Evolutionary conservation across 2,329 filamentous ascomycete species (phyloP).

Genomic region (Penicillium hordei): DNA sequence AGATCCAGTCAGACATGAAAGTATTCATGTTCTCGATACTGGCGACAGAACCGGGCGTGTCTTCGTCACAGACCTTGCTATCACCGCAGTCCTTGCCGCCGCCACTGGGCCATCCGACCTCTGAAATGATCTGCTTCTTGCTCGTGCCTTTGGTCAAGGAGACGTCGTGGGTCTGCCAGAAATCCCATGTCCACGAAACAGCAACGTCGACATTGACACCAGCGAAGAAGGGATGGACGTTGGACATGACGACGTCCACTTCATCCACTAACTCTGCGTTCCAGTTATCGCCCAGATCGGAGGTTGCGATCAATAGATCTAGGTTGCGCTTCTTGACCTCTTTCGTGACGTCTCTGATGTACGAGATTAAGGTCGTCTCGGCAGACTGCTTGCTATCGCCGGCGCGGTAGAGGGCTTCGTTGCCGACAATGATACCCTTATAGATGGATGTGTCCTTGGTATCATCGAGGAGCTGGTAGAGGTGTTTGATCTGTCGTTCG

Average conservation of each 20-base stretch:
- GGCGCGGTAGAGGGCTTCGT: slow-evolving; percentile 61
- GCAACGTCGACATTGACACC: slow-evolving; percentile 69
- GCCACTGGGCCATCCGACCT: slow-evolving; percentile 85
- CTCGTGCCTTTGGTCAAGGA: slow-evolving; percentile 58
- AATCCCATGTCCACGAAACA: slow-evolving; percentile 76
- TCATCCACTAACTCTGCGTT: slow-evolving; percentile 63
- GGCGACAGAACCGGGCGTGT: slow-evolving; percentile 67
- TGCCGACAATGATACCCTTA: slow-evolving; percentile 63
- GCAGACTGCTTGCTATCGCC: slow-evolving; percentile 60
- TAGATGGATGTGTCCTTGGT: slow-evolving; percentile 49
- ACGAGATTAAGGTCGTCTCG: slow-evolving; percentile 58
- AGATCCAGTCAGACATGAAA: slow-evolving; percentile 87
- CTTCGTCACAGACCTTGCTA: slow-evolving; percentile 56
- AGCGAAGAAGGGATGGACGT: slow-evolving; percentile 94
- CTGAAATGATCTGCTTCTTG: slow-evolving; percentile 78
- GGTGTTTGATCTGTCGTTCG: slow-evolving; percentile 73
- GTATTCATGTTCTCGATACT: slow-evolving; percentile 76
- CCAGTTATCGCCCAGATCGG: slow-evolving; percentile 89
- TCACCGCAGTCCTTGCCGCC: slow-evolving; percentile 77
- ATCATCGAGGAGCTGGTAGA: slow-evolving; percentile 76
- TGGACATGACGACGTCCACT: slow-evolving; percentile 90
- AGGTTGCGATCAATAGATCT: slow-evolving; percentile 76
- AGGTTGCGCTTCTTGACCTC: slow-evolving; percentile 69
- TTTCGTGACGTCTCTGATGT: slow-evolving; percentile 67
- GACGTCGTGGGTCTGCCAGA: slow-evolving; percentile 73